phyloP scores from a whole-genome alignment of 2,329 filamentous ascomycete genomes.

The Phialemonium atrogriseum region DNA sequence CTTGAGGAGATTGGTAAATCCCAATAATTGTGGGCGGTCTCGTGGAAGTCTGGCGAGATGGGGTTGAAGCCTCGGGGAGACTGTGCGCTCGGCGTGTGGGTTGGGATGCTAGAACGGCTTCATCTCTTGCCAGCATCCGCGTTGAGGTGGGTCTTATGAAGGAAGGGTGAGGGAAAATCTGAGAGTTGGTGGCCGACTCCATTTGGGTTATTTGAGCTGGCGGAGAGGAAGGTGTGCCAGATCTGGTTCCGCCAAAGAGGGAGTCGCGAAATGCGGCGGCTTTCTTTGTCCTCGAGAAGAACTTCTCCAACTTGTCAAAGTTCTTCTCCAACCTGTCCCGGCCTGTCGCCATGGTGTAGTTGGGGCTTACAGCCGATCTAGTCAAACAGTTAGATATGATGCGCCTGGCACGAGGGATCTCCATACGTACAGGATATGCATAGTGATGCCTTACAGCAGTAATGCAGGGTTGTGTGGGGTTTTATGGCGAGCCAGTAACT shows the following conservation, averaged over 20 bases:
- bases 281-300: constrained; percentile 39
- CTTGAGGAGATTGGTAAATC: constrained; percentile 3
- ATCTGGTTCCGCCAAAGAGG: not conserved
- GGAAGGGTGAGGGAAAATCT: constrained; percentile 40
- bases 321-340: constrained; percentile 43
- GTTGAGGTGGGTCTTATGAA: constrained; percentile 47
- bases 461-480: not conserved
- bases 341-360: constrained; percentile 36
- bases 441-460: constrained; percentile 2
- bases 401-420: not conserved
- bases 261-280: constrained; percentile 3
- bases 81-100: constrained; percentile 13
- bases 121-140: constrained; percentile 50
- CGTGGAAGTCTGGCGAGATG: constrained; percentile 3
- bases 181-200: constrained; percentile 18
- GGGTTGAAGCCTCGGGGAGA: constrained; percentile 12
- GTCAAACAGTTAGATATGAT: constrained; percentile 1
- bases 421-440: constrained; percentile 4
- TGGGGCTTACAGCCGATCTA: constrained; percentile 1
- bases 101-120: constrained; percentile 16
- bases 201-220: constrained; percentile 17
- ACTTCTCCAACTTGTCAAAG: constrained; percentile 40
- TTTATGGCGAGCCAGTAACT: not conserved
- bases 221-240: constrained; percentile 9
- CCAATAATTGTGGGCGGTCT: constrained; percentile 1